phyloP scores from a whole-genome alignment of 2,329 filamentous ascomycete species.

The Berkeleyomyces rouxiae region DNA sequence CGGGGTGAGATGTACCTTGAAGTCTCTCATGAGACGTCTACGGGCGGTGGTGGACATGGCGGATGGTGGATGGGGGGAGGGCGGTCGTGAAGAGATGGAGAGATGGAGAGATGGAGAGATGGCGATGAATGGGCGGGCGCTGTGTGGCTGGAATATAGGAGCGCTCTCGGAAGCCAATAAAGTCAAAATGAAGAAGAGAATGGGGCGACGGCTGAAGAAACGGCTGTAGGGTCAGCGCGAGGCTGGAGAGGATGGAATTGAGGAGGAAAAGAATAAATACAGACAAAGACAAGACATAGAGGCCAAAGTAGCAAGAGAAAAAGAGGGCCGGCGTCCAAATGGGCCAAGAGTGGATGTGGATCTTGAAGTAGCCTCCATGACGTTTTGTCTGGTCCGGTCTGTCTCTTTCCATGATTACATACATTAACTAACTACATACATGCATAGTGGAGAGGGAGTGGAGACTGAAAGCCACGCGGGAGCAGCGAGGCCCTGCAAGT shows the following conservation, averaged over 20 bases:
- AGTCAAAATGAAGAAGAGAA: neutral
- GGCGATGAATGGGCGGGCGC: neutral
- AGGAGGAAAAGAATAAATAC: neutral
- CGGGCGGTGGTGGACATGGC: slow-evolving; percentile 77
- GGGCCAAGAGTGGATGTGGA: neutral
- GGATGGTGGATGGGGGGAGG: slow-evolving; percentile 5
- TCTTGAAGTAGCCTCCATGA: neutral
- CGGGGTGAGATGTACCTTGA: slow-evolving; percentile 53
- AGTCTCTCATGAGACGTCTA: slow-evolving; percentile 95
- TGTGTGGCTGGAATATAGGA: neutral
- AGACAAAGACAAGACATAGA: neutral
- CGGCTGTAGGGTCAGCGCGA: neutral
- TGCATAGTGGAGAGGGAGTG: too few species aligned
- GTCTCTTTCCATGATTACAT: too few species aligned
- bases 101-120: neutral
- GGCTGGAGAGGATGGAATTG: neutral
- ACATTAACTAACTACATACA: too few species aligned
- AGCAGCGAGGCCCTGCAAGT: too few species aligned
- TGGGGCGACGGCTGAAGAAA: neutral
- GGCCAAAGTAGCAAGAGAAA: neutral
- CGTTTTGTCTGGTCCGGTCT: neutral
- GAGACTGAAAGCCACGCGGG: too few species aligned
- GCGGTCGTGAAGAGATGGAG: neutral
- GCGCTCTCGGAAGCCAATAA: neutral
- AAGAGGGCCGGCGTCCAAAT: neutral